These are phyloP conservation scores for Gnaphalium uliginosum DNA, from an alignment of 129 eudicot genomes.

Conservation along the genomic window DNA sequence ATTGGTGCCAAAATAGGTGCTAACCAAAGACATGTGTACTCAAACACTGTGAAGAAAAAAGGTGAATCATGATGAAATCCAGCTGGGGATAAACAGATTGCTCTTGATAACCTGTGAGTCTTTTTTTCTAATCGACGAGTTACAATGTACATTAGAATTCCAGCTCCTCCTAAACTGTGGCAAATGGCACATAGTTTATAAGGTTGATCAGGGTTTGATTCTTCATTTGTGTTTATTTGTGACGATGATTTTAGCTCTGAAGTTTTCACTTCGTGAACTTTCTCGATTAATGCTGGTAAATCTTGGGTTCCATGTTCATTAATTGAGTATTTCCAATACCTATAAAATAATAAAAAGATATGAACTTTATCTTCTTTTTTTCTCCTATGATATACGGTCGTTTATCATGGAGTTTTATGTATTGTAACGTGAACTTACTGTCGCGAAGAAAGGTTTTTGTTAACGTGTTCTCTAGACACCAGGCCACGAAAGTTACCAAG, in stretches of 20 bases:
- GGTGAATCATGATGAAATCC: conserved; percentile 89
- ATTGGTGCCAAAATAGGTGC: conserved; percentile 51
- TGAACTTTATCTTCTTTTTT: background rate
- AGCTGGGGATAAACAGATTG: conserved; percentile 81
- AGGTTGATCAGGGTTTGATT: conserved; percentile 54
- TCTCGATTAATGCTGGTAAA: conserved; percentile 82
- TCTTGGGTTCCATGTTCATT: conserved; percentile 91
- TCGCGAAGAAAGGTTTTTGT: conserved; percentile 73
- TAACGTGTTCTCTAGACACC: conserved; percentile 85
- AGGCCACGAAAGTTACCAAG: conserved; percentile 92
- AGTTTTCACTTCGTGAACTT: conserved; percentile 73
- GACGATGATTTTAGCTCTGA: conserved; percentile 50
- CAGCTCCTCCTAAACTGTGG: conserved; percentile 97
- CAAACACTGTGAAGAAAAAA: conserved; percentile 56
- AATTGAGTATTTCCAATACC: conserved; percentile 90
- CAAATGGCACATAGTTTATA: conserved; percentile 72
- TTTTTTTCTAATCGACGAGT: conserved; percentile 66
- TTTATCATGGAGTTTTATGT: background rate
- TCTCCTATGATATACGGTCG: background rate
- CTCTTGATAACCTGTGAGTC: conserved; percentile 72
- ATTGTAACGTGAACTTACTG: conserved; percentile 54
- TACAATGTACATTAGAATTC: conserved; percentile 67
- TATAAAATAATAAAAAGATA: conserved; percentile 6
- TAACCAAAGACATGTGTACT: conserved; percentile 50
- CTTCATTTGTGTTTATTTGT: conserved; percentile 31